phyloP scores from a whole-genome alignment of 768 basidiomycete genomes.

The Boletus rex-veris region DNA sequence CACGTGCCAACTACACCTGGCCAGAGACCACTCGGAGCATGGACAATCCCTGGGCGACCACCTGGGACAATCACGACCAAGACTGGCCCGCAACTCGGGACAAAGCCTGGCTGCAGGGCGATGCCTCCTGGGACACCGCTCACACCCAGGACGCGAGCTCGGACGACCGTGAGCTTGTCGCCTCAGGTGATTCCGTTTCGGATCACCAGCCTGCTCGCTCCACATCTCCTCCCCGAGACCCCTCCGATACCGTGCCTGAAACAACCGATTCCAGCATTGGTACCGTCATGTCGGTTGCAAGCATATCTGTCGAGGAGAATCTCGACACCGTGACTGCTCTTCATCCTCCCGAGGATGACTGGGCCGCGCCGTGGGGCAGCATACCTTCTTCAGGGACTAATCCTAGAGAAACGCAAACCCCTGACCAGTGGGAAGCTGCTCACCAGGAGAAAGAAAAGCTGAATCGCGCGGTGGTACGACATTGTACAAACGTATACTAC shows the following conservation, averaged over 20 bases:
- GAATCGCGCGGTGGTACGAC: conserved; percentile 62
- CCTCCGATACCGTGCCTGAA: conserved; percentile 3
- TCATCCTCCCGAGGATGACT: conserved; percentile 24
- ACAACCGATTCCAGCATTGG: conserved; percentile 31
- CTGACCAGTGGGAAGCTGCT: conserved; percentile 70
- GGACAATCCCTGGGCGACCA: conserved; percentile 78
- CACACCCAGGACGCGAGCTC: not conserved
- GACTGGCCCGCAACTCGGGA: conserved; percentile 20
- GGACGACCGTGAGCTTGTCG: not conserved
- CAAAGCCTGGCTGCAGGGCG: conserved; percentile 39
- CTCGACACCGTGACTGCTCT: not conserved
- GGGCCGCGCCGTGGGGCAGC: conserved; percentile 42
- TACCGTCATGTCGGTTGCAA: conserved; percentile 38
- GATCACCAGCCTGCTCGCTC: not conserved
- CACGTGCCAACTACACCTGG: conserved; percentile 14
- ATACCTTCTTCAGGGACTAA: conserved; percentile 11
- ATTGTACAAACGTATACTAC: conserved; percentile 11
- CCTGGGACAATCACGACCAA: not conserved
- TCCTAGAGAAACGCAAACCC: conserved; percentile 21
- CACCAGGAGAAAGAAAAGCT: conserved; percentile 53
- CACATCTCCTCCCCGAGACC: not conserved
- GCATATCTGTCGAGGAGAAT: not conserved
- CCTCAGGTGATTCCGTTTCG: not conserved
- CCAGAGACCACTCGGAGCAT: conserved; percentile 31
- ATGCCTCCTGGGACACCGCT: not conserved